Percentiles rank a stretch among this genome's conserved stretches.
phyloP scores from a whole-genome alignment of 2,329 filamentous ascomycete species.

The Exophiala oligosperma region DNA sequence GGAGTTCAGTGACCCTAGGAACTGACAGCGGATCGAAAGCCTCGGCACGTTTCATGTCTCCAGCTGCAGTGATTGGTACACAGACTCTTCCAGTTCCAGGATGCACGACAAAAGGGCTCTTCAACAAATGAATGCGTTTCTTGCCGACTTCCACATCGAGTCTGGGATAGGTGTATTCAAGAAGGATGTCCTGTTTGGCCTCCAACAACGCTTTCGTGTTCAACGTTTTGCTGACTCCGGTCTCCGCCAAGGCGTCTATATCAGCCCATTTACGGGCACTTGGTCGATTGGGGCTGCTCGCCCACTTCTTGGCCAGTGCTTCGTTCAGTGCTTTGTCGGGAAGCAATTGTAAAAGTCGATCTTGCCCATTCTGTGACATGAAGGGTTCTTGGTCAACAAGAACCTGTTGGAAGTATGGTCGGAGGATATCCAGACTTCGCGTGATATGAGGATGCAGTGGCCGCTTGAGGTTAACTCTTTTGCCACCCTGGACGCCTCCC shows the following conservation, averaged over 20 bases:
- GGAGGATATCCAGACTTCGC: conserved; percentile 82
- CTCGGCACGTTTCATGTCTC: conserved; percentile 56
- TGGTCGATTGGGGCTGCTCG: conserved; percentile 72
- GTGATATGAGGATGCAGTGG: conserved; percentile 87
- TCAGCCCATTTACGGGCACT: conserved; percentile 89
- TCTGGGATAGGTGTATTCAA: conserved; percentile 96
- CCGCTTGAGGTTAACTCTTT: conserved; percentile 79
- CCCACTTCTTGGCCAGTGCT: conserved; percentile 86
- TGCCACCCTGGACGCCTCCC: conserved; percentile 81
- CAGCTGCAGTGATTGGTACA: conserved; percentile 78
- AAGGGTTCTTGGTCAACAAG: conserved; percentile 86
- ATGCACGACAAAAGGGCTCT: conserved; percentile 94
- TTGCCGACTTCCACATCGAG: conserved; percentile 97
- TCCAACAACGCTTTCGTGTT: conserved; percentile 73
- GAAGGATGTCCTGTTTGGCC: conserved; percentile 91
- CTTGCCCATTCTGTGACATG: conserved; percentile 65
- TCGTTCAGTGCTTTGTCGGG: conserved; percentile 77
- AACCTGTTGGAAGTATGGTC: conserved; percentile 82
- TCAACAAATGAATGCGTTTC: conserved; percentile 96
- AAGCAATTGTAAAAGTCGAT: conserved; percentile 78
- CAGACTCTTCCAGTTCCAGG: conserved; percentile 92
- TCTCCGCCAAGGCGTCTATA: conserved; percentile 82
- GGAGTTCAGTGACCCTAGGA: conserved; percentile 81
- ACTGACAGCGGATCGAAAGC: conserved; percentile 84
- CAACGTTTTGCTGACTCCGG: conserved; percentile 70